These are phyloP conservation scores for Lolium rigidum DNA, from an alignment of 176 grass and related monocot genomes.

Conservation along the genomic window DNA sequence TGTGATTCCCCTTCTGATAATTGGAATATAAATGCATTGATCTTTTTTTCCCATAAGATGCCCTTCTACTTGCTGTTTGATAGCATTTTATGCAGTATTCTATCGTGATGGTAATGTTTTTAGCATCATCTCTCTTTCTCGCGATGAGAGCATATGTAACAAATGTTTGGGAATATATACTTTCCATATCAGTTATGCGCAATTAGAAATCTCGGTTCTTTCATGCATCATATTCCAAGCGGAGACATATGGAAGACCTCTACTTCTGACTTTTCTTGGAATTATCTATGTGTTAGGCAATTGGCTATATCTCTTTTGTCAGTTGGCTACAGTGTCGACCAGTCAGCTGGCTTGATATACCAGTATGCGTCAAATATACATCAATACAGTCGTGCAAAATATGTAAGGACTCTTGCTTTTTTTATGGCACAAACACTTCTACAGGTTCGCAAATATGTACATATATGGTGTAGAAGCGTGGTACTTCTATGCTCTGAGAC, in stretches of 20 bases:
- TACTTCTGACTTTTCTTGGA: neutral
- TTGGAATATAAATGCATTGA: conserved; percentile 3
- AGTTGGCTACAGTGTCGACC: neutral
- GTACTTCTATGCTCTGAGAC: neutral
- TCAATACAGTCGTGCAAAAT: neutral
- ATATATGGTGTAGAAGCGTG: neutral
- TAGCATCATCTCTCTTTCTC: neutral
- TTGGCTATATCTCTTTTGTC: neutral
- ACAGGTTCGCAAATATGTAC: neutral
- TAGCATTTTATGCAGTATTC: conserved; percentile 32
- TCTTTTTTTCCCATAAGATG: conserved; percentile 31
- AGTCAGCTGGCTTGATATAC: neutral
- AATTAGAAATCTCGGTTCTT: conserved; percentile 27
- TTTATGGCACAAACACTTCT: neutral
- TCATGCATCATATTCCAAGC: conserved; percentile 6
- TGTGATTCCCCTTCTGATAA: conserved; percentile 39
- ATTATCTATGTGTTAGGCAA: neutral
- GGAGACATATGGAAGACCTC: neutral
- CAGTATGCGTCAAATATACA: neutral
- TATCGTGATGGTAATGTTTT: neutral
- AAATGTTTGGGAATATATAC: conserved; percentile 26
- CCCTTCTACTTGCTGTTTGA: conserved; percentile 49
- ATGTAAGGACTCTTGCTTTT: neutral
- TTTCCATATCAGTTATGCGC: conserved; percentile 6
- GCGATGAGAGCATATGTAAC: conserved; percentile 20